phyloP scores from a whole-genome alignment of 495 filamentous ascomycete species.

The Acidomyces sp. region DNA sequence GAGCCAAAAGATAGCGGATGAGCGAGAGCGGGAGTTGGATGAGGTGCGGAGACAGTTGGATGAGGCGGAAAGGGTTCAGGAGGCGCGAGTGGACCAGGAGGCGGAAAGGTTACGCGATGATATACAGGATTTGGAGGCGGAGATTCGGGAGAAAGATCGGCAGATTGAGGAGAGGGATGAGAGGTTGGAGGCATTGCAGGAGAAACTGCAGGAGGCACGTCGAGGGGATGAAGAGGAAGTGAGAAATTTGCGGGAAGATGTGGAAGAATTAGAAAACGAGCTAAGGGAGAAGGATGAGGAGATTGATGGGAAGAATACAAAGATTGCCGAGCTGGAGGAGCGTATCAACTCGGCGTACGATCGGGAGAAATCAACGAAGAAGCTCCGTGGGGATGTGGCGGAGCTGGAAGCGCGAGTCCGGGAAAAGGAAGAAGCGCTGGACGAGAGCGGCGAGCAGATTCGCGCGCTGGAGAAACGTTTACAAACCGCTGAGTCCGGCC shows the following conservation, averaged over 20 bases:
- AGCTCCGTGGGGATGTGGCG: slow-evolving; percentile 18
- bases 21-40: slow-evolving; percentile 27
- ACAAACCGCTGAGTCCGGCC: slow-evolving; percentile 1
- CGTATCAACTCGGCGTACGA: slow-evolving; percentile 16
- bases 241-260: slow-evolving; percentile 11
- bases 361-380: slow-evolving; percentile 20
- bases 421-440: slow-evolving; percentile 18
- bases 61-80: slow-evolving; percentile 30
- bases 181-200: slow-evolving; percentile 37
- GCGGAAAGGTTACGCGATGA: slow-evolving; percentile 37
- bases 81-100: slow-evolving; percentile 17
- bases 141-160: slow-evolving; percentile 52
- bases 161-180: slow-evolving; percentile 45
- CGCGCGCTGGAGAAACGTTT: slow-evolving; percentile 17
- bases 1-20: slow-evolving; percentile 30
- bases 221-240: background rate
- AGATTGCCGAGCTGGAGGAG: slow-evolving; percentile 19
- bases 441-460: slow-evolving; percentile 23
- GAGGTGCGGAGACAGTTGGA: slow-evolving; percentile 22
- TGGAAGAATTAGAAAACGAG: slow-evolving; percentile 20
- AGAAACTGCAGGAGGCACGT: slow-evolving; percentile 37
- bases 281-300: slow-evolving; percentile 19
- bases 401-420: slow-evolving; percentile 18
- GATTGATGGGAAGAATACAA: slow-evolving; percentile 15
- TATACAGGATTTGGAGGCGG: slow-evolving; percentile 52